Evolutionary conservation across 139 green algal genomes (phyloP), one percentile per base, ranked within the genome.

Genomic region (Dunaliella primolecta): DNA sequence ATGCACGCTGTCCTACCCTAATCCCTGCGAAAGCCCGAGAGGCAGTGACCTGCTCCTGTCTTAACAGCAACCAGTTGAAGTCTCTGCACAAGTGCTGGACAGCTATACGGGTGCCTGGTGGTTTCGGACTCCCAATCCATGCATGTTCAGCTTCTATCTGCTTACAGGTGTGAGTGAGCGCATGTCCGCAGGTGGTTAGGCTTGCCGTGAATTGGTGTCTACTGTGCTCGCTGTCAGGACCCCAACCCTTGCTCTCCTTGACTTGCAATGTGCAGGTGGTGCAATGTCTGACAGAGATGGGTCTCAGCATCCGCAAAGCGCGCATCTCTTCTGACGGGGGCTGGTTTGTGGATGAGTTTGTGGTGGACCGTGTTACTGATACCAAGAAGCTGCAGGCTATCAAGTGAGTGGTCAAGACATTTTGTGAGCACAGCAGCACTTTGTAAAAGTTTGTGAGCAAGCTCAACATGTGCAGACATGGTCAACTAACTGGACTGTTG

Each of bases 331-430:
- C 88, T 2, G 97, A 99, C 80, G 95, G 96, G 1, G 96, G 95
- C 30, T 99, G 97, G 97, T 99, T 99, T 85, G 93, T 98, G 0
- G 97, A 99, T 96, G 85, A 79, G 92, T 80, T 80, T 36, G 11
- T 27, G 2, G 75, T 80, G 11, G 71, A 77, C 29, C 71, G 71
- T 21, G 7, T 31, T 21, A 80, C 75, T 2, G 75, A 80, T 11
- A n/a, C 32, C 29, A 32, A 33, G 75, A 80, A 80, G 30, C 75
- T 80, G 75, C 29, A 80, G 2, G 75, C 75, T 27, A 33, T 80
- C n/a, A 29, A 36, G 75, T 33, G 75, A 64, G 46, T 64, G 46
- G 15, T n/a, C n/a, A n/a, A n/a, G n/a, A n/a, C n/a, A n/a, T n/a
- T n/a, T n/a, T n/a, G n/a, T n/a, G n/a, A n/a, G n/a, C n/a, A n/a